Evolutionary conservation across 495 filamentous ascomycete genomes (phyloP), one percentile per base, ranked within the genome.

Genomic region (Collariella sp.): DNA sequence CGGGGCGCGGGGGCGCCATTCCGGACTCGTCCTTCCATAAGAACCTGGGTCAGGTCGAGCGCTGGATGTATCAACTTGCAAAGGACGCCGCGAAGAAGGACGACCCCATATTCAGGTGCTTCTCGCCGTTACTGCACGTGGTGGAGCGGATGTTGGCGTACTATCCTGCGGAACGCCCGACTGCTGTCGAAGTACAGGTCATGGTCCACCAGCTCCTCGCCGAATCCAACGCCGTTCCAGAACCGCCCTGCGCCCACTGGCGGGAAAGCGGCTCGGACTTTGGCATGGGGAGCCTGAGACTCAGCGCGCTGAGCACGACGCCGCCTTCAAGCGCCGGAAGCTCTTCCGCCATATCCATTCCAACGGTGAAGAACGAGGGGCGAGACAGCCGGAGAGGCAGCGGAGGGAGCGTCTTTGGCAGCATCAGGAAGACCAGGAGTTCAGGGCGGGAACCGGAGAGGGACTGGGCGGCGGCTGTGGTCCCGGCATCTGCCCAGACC

Each of bases 11-110:
- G 52, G 84, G 84, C 2, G 79, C 84, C 24, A 79, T 75, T 9
- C 73, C 85, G 10, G 87, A 95, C 61, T 79, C 84, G 1, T 89
- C 85, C 0, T 97, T 91, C 69, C 91, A 96, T 64, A 82, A 82
- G 23, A 93, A 95, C 60, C 71, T 86, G 0, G 79, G 77, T 13
- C 87, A 91, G 62, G 79, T 95, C 1, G 80, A 83, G 42, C 80
- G 75, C 15, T 96, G 91, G 91, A 86, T 91, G 66, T 75, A 76
- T 0, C 67, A 75, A 10, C 69, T 95, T 0, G 79, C 82, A 40
- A 81, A 81, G 45, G 84, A 89, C 23, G 81, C 84, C 20, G 66
- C 76, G 38, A 85, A 86, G 64, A 83, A 82, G 64, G 65, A 84
- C 42, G 83, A 87, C 39, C 61, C 58, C 9, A 49, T 74, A 10